A percentile compares a stretch with the other conserved stretches of the same genome.
Conservation (phyloP, 2,329 filamentous ascomycete genomes). For the Aspergillus phoenicis region DNA sequence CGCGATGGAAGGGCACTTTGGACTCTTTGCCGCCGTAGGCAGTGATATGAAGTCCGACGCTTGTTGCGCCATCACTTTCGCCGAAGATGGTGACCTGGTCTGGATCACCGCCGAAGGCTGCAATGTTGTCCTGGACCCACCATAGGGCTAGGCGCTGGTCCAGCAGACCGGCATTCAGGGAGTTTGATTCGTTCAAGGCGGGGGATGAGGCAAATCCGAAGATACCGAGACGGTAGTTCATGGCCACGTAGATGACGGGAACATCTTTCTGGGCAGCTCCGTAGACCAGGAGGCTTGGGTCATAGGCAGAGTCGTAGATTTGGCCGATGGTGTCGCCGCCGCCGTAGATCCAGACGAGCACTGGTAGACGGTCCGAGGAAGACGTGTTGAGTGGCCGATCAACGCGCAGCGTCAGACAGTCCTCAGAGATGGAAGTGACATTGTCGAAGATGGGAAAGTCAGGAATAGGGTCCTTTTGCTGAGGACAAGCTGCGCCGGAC, state of each 20-base stretch:
- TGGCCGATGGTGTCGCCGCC: not conserved
- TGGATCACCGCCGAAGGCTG: slow-evolving; percentile 4
- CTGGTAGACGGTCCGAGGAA: not conserved
- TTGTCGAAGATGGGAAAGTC: slow-evolving; percentile 2
- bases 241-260: not conserved
- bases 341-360: slow-evolving; percentile 4
- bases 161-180: not conserved
- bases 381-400: not conserved
- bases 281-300: not conserved
- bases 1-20: not conserved
- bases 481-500: not conserved
- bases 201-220: not conserved
- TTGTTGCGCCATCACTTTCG: slow-evolving; percentile 3
- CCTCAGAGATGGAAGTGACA: not conserved
- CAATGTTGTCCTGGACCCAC: slow-evolving; percentile 3
- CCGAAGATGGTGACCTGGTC: slow-evolving; percentile 4
- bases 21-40: not conserved
- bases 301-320: not conserved
- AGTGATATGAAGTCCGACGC: not conserved
- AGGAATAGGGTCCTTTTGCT: not conserved
- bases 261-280: not conserved
- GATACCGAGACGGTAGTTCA: slow-evolving; percentile 1
- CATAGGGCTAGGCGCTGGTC: not conserved
- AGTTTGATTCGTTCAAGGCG: not conserved
- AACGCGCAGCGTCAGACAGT: not conserved